These are phyloP conservation scores for Pichia nakasei DNA, from an alignment of 805 yeast genomes.

Conservation along the genomic window DNA sequence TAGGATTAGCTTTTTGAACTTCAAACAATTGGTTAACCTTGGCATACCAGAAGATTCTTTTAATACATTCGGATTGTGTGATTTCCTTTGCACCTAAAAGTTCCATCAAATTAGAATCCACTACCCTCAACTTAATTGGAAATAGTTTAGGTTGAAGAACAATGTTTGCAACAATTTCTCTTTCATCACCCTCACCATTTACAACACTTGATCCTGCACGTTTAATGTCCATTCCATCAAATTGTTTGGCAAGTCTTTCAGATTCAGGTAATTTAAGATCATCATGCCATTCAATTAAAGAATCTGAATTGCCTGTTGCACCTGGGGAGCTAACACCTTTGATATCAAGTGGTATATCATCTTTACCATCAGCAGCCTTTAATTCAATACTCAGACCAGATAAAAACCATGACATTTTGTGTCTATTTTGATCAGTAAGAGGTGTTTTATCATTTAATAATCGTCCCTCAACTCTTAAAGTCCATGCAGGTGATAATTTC, in stretches of 20 bases:
- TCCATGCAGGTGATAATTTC: slow-evolving; percentile 49
- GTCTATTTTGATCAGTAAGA: slow-evolving; percentile 39
- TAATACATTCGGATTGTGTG: slow-evolving; percentile 73
- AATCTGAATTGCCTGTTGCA: slow-evolving; percentile 21
- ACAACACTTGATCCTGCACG: slow-evolving; percentile 51
- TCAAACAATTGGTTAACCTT: slow-evolving; percentile 30
- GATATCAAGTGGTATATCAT: slow-evolving; percentile 16
- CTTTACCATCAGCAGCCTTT: slow-evolving; percentile 21
- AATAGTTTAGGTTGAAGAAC: slow-evolving; percentile 75
- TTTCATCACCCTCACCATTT: slow-evolving; percentile 20
- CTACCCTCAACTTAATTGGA: slow-evolving; percentile 57
- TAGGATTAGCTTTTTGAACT: slow-evolving; percentile 16
- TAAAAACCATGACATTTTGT: slow-evolving; percentile 69
- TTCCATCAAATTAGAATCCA: slow-evolving; percentile 52
- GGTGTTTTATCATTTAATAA: slow-evolving; percentile 41
- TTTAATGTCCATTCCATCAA: slow-evolving; percentile 85
- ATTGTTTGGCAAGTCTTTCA: slow-evolving; percentile 34
- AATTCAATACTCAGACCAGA: slow-evolving; percentile 82
- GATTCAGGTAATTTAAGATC: slow-evolving; percentile 30
- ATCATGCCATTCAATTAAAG: slow-evolving; percentile 86
- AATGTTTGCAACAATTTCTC: slow-evolving; percentile 57
- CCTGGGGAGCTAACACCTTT: slow-evolving; percentile 14
- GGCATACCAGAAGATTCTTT: slow-evolving; percentile 28
- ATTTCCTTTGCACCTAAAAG: slow-evolving; percentile 71
- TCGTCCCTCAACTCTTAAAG: slow-evolving; percentile 82